Base-by-base conservation (phyloP, 108 stramenopile species). In the Stephanodiscus minutulus region DNA sequence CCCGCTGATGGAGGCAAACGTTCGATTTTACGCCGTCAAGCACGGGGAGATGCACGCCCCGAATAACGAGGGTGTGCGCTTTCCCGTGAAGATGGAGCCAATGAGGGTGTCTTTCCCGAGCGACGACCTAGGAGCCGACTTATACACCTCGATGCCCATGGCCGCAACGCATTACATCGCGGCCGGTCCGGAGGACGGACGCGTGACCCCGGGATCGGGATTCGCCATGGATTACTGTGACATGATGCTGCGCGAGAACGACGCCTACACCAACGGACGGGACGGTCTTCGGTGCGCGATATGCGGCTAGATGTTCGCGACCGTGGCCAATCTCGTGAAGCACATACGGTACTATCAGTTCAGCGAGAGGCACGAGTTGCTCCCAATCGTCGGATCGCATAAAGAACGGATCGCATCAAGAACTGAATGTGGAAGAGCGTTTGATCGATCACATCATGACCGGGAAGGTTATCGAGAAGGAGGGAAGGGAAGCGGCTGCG, bases 1-100 rank as follows among this genome's bases (percentile, higher is more conserved):
- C 39, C 90, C 88, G 10, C 70, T 94, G 17, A 91, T 96, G 31
- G 96, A 96, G 64, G 87, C 91, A 7, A 92, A 96, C 77, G 87
- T 88, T 49, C 88, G 93, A 41, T 66, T 93, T 39, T 96, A 96
- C 66, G 83, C 75, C 2, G 78, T 89, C 13, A 73, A 76, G 47
- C 63, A 67, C 29, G 52, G 72, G 31, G 21, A 25, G 27, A 73
- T 66, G 57, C 60, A 66, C 35, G 59, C 8, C 33, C 77, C 75
- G 54, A 52, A 76, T 18, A 67, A 73, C 12, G 39, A 57, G 58
- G 53, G 63, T 31, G 36, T 71, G 27, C 52, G 50, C 7, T 74
- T 61, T 54, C 79, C 87, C 24, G 59, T 83, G 13, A 70, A 70
- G 43, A 54, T 85, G 53, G 77, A 83, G 50, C 61, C 72, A 15